These are phyloP conservation scores for Triticum aestivum DNA, from an alignment of 176 grass and related monocot species.

Conservation along the genomic window DNA sequence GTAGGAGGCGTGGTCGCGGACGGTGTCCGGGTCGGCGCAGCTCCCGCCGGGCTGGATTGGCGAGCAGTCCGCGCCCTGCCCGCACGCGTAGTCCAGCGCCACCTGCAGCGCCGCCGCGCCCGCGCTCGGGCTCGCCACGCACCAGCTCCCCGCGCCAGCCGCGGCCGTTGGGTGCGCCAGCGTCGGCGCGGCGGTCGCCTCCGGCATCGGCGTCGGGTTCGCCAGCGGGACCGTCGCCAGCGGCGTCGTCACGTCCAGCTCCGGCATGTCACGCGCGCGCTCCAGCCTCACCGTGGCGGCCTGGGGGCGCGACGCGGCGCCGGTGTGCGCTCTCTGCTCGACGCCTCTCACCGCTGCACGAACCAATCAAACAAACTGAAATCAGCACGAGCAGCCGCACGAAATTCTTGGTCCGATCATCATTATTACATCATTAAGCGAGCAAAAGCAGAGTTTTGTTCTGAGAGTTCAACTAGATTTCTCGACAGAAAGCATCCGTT, in stretches of 20 bases:
- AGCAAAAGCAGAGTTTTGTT: conserved; percentile 17
- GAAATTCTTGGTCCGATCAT: no score
- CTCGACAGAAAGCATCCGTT: not conserved
- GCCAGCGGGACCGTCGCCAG: conserved; percentile 57
- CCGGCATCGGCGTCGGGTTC: conserved; percentile 43
- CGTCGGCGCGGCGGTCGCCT: conserved; percentile 26
- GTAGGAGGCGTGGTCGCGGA: conserved; percentile 70
- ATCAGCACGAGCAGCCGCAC: no score
- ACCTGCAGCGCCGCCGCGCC: conserved; percentile 57
- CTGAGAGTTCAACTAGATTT: not conserved
- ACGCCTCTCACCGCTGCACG: not conserved
- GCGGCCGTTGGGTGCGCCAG: conserved; percentile 21
- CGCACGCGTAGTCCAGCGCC: conserved; percentile 74
- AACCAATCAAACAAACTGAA: not conserved
- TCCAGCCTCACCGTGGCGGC: not conserved
- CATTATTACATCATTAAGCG: no score
- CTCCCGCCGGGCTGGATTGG: conserved; percentile 49
- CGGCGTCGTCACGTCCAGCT: conserved; percentile 58
- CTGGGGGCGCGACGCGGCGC: not conserved
- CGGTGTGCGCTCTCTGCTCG: conserved; percentile 13
- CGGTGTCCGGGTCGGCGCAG: conserved; percentile 61
- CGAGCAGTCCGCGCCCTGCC: conserved; percentile 63
- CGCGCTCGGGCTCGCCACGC: conserved; percentile 61
- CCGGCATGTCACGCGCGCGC: conserved; percentile 10
- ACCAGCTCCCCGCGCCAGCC: conserved; percentile 40